Conservation (phyloP, 768 basidiomycete genomes). For the Xerocomellus intermedius region DNA sequence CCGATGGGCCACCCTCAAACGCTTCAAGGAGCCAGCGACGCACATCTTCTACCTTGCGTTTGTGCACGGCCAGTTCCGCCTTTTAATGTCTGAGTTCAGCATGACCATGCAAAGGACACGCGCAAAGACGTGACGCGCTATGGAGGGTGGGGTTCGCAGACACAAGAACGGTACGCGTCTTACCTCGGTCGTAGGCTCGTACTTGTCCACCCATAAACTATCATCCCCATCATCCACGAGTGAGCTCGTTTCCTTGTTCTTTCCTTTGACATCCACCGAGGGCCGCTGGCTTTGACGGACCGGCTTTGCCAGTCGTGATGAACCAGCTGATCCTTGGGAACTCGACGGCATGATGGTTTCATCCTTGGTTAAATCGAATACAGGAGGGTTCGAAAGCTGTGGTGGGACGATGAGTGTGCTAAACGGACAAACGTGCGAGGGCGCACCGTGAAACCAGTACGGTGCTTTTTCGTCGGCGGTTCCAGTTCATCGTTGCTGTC, state of each 20-base stretch:
- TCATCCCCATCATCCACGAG: slow-evolving; percentile 30
- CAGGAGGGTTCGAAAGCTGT: slow-evolving; percentile 23
- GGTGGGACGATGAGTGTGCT: neutral
- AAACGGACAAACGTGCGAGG: neutral
- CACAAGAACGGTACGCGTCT: slow-evolving; percentile 9
- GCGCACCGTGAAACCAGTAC: slow-evolving; percentile 13
- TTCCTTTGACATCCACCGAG: slow-evolving; percentile 23
- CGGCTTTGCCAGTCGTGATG: slow-evolving; percentile 1
- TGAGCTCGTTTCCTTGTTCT: slow-evolving; percentile 13
- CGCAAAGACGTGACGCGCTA: neutral
- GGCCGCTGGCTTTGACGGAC: neutral
- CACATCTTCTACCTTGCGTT: slow-evolving; percentile 75
- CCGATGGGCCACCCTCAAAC: slow-evolving; percentile 62
- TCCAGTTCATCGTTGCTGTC: slow-evolving; percentile 13
- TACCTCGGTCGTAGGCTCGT: slow-evolving; percentile 61
- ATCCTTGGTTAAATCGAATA: slow-evolving; percentile 23
- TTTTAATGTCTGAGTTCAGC: slow-evolving; percentile 24
- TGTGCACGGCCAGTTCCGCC: slow-evolving; percentile 78
- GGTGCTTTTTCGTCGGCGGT: slow-evolving; percentile 23
- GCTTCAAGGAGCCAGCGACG: slow-evolving; percentile 74
- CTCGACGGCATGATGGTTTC: slow-evolving; percentile 3
- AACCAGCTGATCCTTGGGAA: slow-evolving; percentile 1
- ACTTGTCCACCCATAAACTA: slow-evolving; percentile 60
- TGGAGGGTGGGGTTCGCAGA: neutral
- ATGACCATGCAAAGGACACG: neutral